Percentiles rank a stretch among this genome's conserved stretches.
These are phyloP conservation scores for Eutrema yunnanense DNA, from an alignment of 345 rosid species.

Conservation along the genomic window DNA sequence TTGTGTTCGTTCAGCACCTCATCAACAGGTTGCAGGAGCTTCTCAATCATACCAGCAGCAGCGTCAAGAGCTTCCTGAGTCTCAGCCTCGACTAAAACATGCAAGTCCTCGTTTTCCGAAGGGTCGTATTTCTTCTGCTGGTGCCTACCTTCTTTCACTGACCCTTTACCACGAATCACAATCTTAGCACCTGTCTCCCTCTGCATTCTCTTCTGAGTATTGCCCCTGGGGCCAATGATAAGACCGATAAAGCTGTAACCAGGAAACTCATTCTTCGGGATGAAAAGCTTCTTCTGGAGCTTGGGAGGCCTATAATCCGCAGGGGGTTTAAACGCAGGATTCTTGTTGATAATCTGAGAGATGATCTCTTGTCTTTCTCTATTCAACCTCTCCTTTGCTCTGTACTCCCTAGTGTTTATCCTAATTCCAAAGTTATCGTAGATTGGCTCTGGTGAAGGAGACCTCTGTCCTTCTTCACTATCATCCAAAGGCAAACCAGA, in stretches of 20 bases:
- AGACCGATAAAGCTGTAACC: conserved; percentile 86
- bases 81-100: conserved; percentile 93
- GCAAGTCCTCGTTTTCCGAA: conserved; percentile 90
- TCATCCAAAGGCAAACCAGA: conserved; percentile 74
- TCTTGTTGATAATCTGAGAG: conserved; percentile 75
- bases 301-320: conserved; percentile 92
- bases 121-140: conserved; percentile 93
- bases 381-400: conserved; percentile 75
- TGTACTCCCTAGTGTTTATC: conserved; percentile 73
- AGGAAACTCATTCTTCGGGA: conserved; percentile 79
- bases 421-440: conserved; percentile 89
- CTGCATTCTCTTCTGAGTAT: conserved; percentile 96
- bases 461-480: conserved; percentile 79
- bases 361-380: conserved; percentile 87
- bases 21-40: conserved; percentile 90
- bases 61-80: conserved; percentile 81
- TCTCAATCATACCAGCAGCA: conserved; percentile 94
- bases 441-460: conserved; percentile 92
- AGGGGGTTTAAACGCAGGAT: conserved; percentile 90
- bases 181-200: conserved; percentile 89
- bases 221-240: conserved; percentile 90
- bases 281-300: conserved; percentile 90
- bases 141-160: conserved; percentile 78
- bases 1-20: conserved; percentile 95
- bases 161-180: conserved; percentile 90